Percentiles rank a stretch among this genome's conserved stretches.
Evolutionary conservation across 2,329 filamentous ascomycete species (phyloP).

Genomic region (Fusarium veterinarium): DNA sequence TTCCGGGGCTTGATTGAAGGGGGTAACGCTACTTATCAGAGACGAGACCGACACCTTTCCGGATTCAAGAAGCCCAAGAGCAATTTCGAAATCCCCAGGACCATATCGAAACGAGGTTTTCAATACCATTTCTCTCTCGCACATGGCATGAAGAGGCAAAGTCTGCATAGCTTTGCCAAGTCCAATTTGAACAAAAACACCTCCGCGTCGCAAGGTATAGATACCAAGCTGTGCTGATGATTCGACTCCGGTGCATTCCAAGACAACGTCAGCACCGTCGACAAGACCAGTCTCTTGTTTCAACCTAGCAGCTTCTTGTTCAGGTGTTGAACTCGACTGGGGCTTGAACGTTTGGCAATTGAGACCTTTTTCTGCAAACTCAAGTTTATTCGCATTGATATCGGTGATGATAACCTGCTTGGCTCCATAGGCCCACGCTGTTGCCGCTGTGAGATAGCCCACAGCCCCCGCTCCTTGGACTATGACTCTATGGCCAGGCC

Average conservation of each 20-base stretch:
- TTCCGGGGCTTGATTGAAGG: slow-evolving; percentile 72
- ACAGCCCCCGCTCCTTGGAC: slow-evolving; percentile 90
- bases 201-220: slow-evolving; percentile 10
- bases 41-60: slow-evolving; percentile 82
- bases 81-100: slow-evolving; percentile 85
- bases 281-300: slow-evolving; percentile 56
- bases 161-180: slow-evolving; percentile 32
- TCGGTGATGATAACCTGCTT: slow-evolving; percentile 55
- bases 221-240: slow-evolving; percentile 27
- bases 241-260: slow-evolving; percentile 39
- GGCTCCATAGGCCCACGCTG: slow-evolving; percentile 85
- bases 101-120: slow-evolving; percentile 91
- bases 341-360: slow-evolving; percentile 10
- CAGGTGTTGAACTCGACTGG: background rate
- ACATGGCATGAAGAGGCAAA: slow-evolving; percentile 78
- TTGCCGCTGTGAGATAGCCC: slow-evolving; percentile 85
- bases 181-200: slow-evolving; percentile 31
- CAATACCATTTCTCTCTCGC: slow-evolving; percentile 85
- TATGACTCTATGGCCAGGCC: slow-evolving; percentile 81
- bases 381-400: slow-evolving; percentile 31
- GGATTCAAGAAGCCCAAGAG: slow-evolving; percentile 77
- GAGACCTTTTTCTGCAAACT: slow-evolving; percentile 26
- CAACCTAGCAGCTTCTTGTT: slow-evolving; percentile 24
- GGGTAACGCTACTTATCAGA: slow-evolving; percentile 79
- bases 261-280: slow-evolving; percentile 73